Evolutionary conservation across 441 rosid species (phyloP).

Genomic region (Populus hybrid): DNA sequence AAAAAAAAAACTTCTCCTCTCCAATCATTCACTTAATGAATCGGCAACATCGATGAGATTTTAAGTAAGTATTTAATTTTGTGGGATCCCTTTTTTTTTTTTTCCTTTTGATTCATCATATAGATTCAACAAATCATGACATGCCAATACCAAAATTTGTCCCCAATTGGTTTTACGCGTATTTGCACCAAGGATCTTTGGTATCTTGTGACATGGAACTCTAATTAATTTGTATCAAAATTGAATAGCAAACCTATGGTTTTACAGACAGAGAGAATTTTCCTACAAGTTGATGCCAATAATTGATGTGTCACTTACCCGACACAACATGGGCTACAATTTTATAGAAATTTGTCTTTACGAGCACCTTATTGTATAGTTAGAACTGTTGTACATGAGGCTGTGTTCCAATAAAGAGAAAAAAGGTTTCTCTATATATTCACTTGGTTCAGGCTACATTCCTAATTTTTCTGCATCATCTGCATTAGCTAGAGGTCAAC

Average conservation of each 20-base stretch:
- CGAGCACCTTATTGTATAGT: neutral
- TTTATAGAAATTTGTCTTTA: slow-evolving; percentile 12
- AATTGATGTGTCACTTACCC: slow-evolving; percentile 20
- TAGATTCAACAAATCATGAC: slow-evolving; percentile 26
- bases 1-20: neutral
- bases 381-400: neutral
- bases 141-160: slow-evolving; percentile 24
- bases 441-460: neutral
- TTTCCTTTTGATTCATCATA: slow-evolving; percentile 14
- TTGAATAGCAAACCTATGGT: slow-evolving; percentile 2
- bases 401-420: slow-evolving; percentile 9
- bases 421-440: neutral
- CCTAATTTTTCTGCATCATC: too few species aligned
- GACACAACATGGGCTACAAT: slow-evolving; percentile 14
- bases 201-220: slow-evolving; percentile 16
- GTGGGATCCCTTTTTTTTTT: slow-evolving; percentile 26
- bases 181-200: slow-evolving; percentile 16
- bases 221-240: slow-evolving; percentile 1
- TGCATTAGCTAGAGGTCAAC: too few species aligned
- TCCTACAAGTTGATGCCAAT: slow-evolving; percentile 17
- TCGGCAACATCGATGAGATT: slow-evolving; percentile 56
- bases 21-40: slow-evolving; percentile 60
- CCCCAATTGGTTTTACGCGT: slow-evolving; percentile 19
- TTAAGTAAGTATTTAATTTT: slow-evolving; percentile 27
- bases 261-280: slow-evolving; percentile 26